These are phyloP conservation scores for Hsuehochloa calcarea DNA, from an alignment of 176 grass and related monocot genomes.

Conservation along the genomic window DNA sequence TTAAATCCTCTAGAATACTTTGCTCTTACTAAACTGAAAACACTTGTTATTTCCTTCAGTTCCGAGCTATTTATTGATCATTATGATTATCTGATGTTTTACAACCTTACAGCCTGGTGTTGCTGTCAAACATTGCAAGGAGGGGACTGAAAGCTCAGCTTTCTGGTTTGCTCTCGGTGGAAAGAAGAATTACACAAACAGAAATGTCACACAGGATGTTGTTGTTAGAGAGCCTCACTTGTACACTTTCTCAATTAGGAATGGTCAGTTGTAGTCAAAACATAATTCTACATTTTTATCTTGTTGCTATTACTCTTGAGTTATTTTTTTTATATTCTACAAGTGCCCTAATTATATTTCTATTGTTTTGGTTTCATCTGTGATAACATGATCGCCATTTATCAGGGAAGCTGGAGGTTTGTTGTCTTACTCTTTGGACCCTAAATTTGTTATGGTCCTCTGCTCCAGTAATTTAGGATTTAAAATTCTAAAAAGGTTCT, in stretches of 20 bases:
- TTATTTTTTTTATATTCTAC: constrained; percentile 3
- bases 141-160: constrained; percentile 78
- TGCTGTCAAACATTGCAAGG: constrained; percentile 76
- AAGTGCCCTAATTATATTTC: constrained; percentile 35
- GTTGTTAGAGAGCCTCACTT: constrained; percentile 80
- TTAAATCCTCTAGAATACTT: neutral
- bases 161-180: constrained; percentile 92
- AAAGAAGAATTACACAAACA: constrained; percentile 71
- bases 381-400: constrained; percentile 4
- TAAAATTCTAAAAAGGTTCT: constrained; percentile 4
- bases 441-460: constrained; percentile 9
- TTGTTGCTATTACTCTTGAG: neutral
- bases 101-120: constrained; percentile 56
- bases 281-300: constrained; percentile 10
- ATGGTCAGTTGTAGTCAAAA: constrained; percentile 48
- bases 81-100: constrained; percentile 20
- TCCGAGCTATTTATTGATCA: neutral
- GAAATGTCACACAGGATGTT: constrained; percentile 47
- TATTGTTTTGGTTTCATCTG: constrained; percentile 25
- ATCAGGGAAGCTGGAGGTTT: constrained; percentile 85
- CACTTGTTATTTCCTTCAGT: constrained; percentile 4
- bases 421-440: constrained; percentile 19
- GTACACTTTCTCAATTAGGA: constrained; percentile 67
- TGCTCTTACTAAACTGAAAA: neutral
- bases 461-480: constrained; percentile 16